phyloP scores from a whole-genome alignment of 352 stramenopile genomes.

The Phytophthora pluvialis region DNA sequence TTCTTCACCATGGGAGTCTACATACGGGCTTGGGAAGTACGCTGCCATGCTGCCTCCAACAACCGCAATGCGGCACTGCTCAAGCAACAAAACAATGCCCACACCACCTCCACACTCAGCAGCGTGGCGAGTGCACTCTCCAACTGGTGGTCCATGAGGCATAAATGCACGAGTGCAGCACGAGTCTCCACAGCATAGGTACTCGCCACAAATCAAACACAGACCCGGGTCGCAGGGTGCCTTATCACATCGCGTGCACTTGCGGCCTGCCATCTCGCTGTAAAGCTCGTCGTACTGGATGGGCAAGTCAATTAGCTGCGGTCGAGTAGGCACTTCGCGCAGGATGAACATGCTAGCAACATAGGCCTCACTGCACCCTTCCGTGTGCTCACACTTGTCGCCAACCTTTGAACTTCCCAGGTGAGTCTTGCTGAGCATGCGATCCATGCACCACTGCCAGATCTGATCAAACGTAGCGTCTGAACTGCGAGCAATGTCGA shows the following conservation, averaged over 20 bases:
- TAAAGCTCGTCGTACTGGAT: slow-evolving; percentile 90
- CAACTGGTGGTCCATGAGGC: slow-evolving; percentile 72
- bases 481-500: slow-evolving; percentile 59
- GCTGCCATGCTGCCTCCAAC: slow-evolving; percentile 87
- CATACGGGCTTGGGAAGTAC: slow-evolving; percentile 87
- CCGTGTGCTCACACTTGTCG: slow-evolving; percentile 87
- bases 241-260: slow-evolving; percentile 74
- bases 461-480: slow-evolving; percentile 75
- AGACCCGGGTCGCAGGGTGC: slow-evolving; percentile 75
- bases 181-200: slow-evolving; percentile 84
- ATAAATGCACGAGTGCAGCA: slow-evolving; percentile 86
- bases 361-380: slow-evolving; percentile 86
- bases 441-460: slow-evolving; percentile 88
- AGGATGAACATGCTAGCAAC: slow-evolving; percentile 91
- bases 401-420: slow-evolving; percentile 71
- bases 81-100: slow-evolving; percentile 82
- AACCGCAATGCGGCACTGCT: slow-evolving; percentile 86
- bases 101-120: slow-evolving; percentile 87
- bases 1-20: slow-evolving; percentile 87
- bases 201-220: slow-evolving; percentile 87
- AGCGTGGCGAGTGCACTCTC: slow-evolving; percentile 86
- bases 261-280: slow-evolving; percentile 68
- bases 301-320: slow-evolving; percentile 79
- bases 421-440: slow-evolving; percentile 79
- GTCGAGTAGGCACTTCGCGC: slow-evolving; percentile 60